Evolutionary conservation across 129 eudicot species (phyloP).

Genomic region (Arctium minus): DNA sequence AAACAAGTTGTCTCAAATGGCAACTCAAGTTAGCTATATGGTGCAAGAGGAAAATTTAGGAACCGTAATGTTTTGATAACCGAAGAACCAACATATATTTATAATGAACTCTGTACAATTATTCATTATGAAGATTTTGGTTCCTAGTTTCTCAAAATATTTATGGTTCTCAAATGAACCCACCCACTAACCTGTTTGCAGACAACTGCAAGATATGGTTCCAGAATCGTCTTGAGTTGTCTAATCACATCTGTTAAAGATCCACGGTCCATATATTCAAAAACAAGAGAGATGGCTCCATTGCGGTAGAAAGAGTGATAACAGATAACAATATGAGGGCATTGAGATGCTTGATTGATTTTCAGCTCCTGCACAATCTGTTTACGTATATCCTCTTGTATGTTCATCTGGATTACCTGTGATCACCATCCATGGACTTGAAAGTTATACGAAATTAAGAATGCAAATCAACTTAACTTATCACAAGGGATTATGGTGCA

Average conservation of each 20-base stretch:
- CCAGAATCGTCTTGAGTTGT: conserved; percentile 93
- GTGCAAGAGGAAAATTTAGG: not conserved
- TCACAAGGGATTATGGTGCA: not conserved
- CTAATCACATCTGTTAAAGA: conserved; percentile 81
- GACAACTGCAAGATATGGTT: conserved; percentile 97
- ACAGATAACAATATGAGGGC: conserved; percentile 84
- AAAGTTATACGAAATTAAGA: not conserved
- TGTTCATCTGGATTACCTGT: conserved; percentile 98
- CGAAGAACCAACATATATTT: not conserved
- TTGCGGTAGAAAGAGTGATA: conserved; percentile 94
- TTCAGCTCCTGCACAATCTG: conserved; percentile 97
- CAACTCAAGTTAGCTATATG: not conserved
- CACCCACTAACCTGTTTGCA: conserved; percentile 75
- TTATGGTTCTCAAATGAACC: not conserved
- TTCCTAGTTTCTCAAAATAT: not conserved
- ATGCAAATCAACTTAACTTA: not conserved
- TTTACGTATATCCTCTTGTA: conserved; percentile 95
- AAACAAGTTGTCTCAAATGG: not conserved
- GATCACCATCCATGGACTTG: conserved; percentile 3
- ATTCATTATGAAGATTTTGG: not conserved
- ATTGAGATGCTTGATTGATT: conserved; percentile 93
- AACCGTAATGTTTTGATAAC: not conserved
- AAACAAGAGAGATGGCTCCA: conserved; percentile 86
- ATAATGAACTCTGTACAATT: not conserved
- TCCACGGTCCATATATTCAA: conserved; percentile 99